phyloP scores from a whole-genome alignment of 345 rosid species.

The Pugionium cornutum region DNA sequence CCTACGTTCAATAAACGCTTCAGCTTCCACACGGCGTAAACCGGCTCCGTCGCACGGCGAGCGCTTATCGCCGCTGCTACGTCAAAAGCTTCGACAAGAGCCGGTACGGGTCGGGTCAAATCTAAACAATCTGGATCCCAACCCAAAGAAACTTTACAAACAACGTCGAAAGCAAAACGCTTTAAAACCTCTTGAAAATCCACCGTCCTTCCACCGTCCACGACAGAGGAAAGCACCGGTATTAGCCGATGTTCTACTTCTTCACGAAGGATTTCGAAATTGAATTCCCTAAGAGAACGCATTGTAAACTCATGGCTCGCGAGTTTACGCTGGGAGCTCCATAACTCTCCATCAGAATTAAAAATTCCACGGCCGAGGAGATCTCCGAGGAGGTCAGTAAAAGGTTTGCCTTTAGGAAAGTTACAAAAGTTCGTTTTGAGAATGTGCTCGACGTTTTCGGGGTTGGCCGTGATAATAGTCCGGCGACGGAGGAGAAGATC shows the following conservation, averaged over 20 bases:
- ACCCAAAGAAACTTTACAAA: constrained; percentile 56
- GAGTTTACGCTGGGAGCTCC: constrained; percentile 66
- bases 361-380: constrained; percentile 81
- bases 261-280: constrained; percentile 47
- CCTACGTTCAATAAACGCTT: constrained; percentile 59
- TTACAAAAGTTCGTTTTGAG: constrained; percentile 65
- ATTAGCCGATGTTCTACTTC: constrained; percentile 57
- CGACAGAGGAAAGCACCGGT: constrained; percentile 50
- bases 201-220: constrained; percentile 29
- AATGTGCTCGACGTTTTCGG: constrained; percentile 65
- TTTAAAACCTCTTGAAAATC: constrained; percentile 64
- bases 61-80: constrained; percentile 58
- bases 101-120: constrained; percentile 44
- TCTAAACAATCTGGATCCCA: constrained; percentile 58
- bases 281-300: constrained; percentile 58
- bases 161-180: constrained; percentile 60
- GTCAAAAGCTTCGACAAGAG: constrained; percentile 54
- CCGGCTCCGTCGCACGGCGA: constrained; percentile 53
- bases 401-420: constrained; percentile 85
- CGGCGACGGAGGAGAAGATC: constrained; percentile 57
- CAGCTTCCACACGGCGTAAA: constrained; percentile 60
- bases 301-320: constrained; percentile 80
- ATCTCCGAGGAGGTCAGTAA: constrained; percentile 74
- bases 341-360: constrained; percentile 74
- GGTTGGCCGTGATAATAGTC: constrained; percentile 67